These are phyloP conservation scores for Lindgomyces ingoldianus DNA, from an alignment of 495 filamentous ascomycete genomes.

Conservation along the genomic window DNA sequence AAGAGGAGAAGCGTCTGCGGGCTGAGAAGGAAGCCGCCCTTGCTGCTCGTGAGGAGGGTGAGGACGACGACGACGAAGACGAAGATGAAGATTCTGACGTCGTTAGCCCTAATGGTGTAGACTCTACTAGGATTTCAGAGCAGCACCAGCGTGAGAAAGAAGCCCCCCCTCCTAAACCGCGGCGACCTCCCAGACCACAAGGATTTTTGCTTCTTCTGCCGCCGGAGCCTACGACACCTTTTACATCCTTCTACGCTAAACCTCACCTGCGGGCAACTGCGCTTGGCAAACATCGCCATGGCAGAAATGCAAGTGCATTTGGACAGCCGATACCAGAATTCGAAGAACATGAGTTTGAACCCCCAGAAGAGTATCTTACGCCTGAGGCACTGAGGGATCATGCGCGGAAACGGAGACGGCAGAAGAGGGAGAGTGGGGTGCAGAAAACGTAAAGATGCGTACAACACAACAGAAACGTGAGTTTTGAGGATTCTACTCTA, in stretches of 20 bases:
- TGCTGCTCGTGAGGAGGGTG: conserved; percentile 42
- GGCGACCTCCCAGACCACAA: conserved; percentile 32
- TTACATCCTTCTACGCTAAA: conserved; percentile 83
- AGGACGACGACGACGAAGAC: conserved; percentile 44
- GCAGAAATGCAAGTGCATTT: conserved; percentile 65
- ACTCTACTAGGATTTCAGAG: not conserved
- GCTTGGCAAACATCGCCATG: conserved; percentile 60
- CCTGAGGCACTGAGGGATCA: conserved; percentile 65
- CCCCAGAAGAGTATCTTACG: conserved; percentile 70
- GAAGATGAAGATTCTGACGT: conserved; percentile 38
- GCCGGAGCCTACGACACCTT: conserved; percentile 59
- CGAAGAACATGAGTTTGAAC: conserved; percentile 65
- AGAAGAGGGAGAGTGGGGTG: conserved; percentile 38
- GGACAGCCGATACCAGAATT: conserved; percentile 79
- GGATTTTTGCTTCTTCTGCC: conserved; percentile 27
- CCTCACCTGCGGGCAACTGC: conserved; percentile 75
- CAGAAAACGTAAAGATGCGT: not conserved
- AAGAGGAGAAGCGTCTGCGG: conserved; percentile 83
- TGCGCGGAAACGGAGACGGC: conserved; percentile 58
- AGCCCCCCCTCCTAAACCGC: conserved; percentile 29
- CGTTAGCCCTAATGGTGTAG: not conserved
- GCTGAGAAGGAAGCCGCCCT: conserved; percentile 62
- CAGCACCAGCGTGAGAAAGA: conserved; percentile 35
- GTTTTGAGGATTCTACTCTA: not conserved
- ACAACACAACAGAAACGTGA: not conserved